phyloP scores from a whole-genome alignment of 2,329 filamentous ascomycete species.

The Aurifilum marmelostoma region DNA sequence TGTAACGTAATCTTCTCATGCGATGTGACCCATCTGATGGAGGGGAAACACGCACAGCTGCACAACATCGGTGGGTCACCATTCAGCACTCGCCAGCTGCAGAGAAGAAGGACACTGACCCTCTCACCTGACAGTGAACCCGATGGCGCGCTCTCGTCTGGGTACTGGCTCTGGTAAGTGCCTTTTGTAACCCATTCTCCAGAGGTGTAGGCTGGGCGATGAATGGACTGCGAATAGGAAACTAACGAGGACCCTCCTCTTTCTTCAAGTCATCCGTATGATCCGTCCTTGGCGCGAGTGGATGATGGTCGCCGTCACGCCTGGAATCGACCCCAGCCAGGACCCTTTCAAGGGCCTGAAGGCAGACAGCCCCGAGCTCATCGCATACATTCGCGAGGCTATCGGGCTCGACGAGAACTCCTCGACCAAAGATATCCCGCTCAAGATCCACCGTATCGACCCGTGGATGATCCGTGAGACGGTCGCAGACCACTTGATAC shows the following conservation, averaged over 20 bases:
- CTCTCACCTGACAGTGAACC: slow-evolving; percentile 46
- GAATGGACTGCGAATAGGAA: background rate
- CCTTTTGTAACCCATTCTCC: background rate
- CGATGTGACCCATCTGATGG: slow-evolving; percentile 56
- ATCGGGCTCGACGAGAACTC: slow-evolving; percentile 51
- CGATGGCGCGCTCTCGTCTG: slow-evolving; percentile 49
- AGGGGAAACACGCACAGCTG: slow-evolving; percentile 54
- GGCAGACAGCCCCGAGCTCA: slow-evolving; percentile 18
- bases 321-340: slow-evolving; percentile 38
- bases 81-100: background rate
- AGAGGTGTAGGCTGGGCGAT: background rate
- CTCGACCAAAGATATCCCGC: slow-evolving; percentile 36
- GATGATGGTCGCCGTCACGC: slow-evolving; percentile 44
- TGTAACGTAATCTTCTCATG: slow-evolving; percentile 23
- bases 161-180: slow-evolving; percentile 41
- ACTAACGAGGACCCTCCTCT: background rate
- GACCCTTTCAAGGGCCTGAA: slow-evolving; percentile 21
- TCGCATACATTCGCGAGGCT: slow-evolving; percentile 43
- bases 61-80: slow-evolving; percentile 44
- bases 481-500: slow-evolving; percentile 53
- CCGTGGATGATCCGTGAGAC: slow-evolving; percentile 60
- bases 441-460: slow-evolving; percentile 51
- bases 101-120: background rate
- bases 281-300: slow-evolving; percentile 63
- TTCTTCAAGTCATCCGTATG: slow-evolving; percentile 48